phyloP scores from a whole-genome alignment of 257 asterid species.

The Apocynum venetum region DNA sequence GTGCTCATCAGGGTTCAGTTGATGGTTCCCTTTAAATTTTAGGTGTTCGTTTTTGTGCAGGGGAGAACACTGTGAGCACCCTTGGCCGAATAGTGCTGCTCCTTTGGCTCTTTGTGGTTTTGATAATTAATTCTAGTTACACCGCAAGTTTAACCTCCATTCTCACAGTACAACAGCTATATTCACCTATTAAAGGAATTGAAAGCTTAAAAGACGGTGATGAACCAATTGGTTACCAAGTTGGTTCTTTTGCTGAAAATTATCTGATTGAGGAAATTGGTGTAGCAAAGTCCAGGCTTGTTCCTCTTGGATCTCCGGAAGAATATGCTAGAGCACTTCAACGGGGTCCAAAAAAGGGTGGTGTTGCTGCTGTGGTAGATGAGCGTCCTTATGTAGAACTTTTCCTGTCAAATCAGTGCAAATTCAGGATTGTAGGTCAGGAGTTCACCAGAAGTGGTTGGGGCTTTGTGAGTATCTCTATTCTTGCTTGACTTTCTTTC shows the following conservation, averaged over 20 bases:
- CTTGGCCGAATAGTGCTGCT: conserved; percentile 57
- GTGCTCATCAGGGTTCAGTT: neutral
- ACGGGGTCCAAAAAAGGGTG: conserved; percentile 50
- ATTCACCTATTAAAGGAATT: conserved; percentile 51
- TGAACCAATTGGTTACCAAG: conserved; percentile 61
- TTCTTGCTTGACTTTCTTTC: neutral
- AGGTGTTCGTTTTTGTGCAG: conserved; percentile 22
- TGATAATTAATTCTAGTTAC: conserved; percentile 62
- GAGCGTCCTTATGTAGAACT: conserved; percentile 56
- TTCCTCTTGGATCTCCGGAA: conserved; percentile 49
- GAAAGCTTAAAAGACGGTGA: conserved; percentile 44
- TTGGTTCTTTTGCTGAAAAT: conserved; percentile 57
- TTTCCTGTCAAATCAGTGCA: conserved; percentile 46
- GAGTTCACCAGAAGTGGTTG: conserved; percentile 61
- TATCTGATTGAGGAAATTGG: conserved; percentile 50
- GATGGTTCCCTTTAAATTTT: neutral
- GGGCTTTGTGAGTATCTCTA: conserved; percentile 61
- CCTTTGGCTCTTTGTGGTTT: conserved; percentile 60
- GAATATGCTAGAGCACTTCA: conserved; percentile 46
- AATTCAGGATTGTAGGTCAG: conserved; percentile 53
- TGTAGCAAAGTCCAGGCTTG: conserved; percentile 50
- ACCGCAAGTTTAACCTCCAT: conserved; percentile 71
- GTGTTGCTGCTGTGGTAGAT: conserved; percentile 69
- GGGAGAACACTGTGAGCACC: conserved; percentile 50
- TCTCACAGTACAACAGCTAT: conserved; percentile 62